Conservation (phyloP, 768 basidiomycete genomes). For the Neoboletus brunneissimus region DNA sequence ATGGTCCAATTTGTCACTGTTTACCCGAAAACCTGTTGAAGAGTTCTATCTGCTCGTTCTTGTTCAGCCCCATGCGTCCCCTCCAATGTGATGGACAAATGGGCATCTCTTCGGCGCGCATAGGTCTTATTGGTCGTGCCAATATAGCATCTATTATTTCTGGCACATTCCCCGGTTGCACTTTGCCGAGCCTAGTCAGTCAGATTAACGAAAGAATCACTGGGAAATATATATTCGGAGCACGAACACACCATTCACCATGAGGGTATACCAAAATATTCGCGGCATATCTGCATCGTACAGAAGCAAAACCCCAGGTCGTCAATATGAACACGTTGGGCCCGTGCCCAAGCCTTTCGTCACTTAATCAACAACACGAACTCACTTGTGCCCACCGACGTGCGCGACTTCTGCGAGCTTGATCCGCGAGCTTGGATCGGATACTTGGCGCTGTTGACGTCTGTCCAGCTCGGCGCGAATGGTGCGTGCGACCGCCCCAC, state of each 20-base stretch:
- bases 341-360: not conserved
- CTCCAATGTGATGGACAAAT: constrained; percentile 55
- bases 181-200: constrained; percentile 56
- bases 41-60: constrained; percentile 52
- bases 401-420: constrained; percentile 67
- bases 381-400: constrained; percentile 82
- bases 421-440: constrained; percentile 34
- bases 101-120: constrained; percentile 33
- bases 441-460: constrained; percentile 31
- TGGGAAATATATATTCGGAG: not conserved
- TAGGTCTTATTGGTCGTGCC: constrained; percentile 28
- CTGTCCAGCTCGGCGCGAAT: constrained; percentile 51
- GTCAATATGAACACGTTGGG: not conserved
- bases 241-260: constrained; percentile 61
- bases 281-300: constrained; percentile 55
- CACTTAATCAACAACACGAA: constrained; percentile 8
- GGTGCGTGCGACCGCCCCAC: constrained; percentile 52
- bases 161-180: constrained; percentile 57
- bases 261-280: constrained; percentile 68
- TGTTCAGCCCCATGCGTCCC: constrained; percentile 65
- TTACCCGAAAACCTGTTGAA: constrained; percentile 10
- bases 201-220: not conserved
- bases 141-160: constrained; percentile 47
- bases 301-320: not conserved
- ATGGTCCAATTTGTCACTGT: not conserved